These are phyloP conservation scores for Kurtzmaniella quercitrusa DNA, from an alignment of 1,139 yeast species.

Conservation along the genomic window DNA sequence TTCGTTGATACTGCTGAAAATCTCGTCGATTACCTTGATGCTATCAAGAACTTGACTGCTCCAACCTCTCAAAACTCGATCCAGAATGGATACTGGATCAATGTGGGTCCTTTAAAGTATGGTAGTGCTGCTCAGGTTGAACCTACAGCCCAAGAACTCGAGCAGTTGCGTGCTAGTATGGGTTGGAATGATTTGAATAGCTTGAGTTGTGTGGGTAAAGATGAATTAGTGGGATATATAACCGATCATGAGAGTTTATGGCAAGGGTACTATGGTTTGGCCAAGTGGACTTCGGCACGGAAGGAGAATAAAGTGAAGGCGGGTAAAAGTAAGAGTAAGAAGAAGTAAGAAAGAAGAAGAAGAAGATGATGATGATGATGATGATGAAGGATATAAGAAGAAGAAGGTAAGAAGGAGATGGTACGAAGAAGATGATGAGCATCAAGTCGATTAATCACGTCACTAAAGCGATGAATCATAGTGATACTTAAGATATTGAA, in stretches of 20 bases:
- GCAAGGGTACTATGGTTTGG: slow-evolving; percentile 73
- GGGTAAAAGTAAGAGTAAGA: background rate
- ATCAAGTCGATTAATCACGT: too few relatives aligned
- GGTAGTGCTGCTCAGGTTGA: slow-evolving; percentile 85
- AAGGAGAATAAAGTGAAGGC: slow-evolving; percentile 17
- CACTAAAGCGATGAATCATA: too few relatives aligned
- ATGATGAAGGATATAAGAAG: too few relatives aligned
- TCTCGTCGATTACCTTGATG: slow-evolving; percentile 63
- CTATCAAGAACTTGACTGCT: slow-evolving; percentile 45
- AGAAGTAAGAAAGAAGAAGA: background rate
- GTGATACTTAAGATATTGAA: too few relatives aligned
- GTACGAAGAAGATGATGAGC: too few relatives aligned
- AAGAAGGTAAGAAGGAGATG: too few relatives aligned
- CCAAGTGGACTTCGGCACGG: slow-evolving; percentile 39
- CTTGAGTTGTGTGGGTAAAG: slow-evolving; percentile 19
- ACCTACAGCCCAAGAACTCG: slow-evolving; percentile 61
- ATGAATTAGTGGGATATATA: slow-evolving; percentile 42
- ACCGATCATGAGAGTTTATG: slow-evolving; percentile 65
- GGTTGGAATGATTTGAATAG: slow-evolving; percentile 62
- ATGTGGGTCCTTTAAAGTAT: slow-evolving; percentile 82
- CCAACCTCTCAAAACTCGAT: slow-evolving; percentile 25
- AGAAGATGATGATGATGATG: background rate
- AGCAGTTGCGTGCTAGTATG: slow-evolving; percentile 41
- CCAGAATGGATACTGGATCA: slow-evolving; percentile 67
- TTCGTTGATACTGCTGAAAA: slow-evolving; percentile 89